Conservation (phyloP, 495 filamentous ascomycete species). For the Hyaloscypha bicolor region DNA sequence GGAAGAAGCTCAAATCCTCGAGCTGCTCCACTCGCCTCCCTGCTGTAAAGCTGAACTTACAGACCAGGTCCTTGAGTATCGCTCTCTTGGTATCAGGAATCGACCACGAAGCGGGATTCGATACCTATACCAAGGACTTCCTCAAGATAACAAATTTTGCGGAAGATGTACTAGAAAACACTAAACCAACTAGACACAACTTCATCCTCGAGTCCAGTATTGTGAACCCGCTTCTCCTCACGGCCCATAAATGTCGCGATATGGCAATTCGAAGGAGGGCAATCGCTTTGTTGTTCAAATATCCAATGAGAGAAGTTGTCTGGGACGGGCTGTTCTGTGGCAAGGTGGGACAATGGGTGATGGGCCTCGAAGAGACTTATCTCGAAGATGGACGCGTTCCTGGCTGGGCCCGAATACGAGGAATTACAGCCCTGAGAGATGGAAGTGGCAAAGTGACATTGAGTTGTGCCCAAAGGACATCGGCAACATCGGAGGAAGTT, state of each 20-base stretch:
- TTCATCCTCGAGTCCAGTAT: slow-evolving; percentile 52
- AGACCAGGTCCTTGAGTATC: background rate
- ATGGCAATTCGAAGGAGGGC: slow-evolving; percentile 54
- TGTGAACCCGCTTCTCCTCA: slow-evolving; percentile 56
- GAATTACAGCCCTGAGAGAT: background rate
- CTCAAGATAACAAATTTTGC: slow-evolving; percentile 4
- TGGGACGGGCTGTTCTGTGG: slow-evolving; percentile 63
- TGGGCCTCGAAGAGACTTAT: slow-evolving; percentile 58
- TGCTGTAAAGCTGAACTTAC: slow-evolving; percentile 4
- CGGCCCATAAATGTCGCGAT: slow-evolving; percentile 63
- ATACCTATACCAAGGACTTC: background rate
- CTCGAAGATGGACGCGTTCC: slow-evolving; percentile 6
- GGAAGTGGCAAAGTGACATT: background rate
- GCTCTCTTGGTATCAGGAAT: background rate
- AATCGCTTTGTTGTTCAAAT: slow-evolving; percentile 53
- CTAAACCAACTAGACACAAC: background rate
- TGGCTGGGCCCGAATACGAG: slow-evolving; percentile 14
- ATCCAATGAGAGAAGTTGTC: slow-evolving; percentile 61
- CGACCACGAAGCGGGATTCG: slow-evolving; percentile 8
- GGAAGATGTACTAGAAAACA: background rate
- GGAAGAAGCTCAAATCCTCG: background rate
- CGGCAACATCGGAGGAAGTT: background rate
- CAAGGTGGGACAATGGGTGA: slow-evolving; percentile 54
- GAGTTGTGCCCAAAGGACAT: background rate
- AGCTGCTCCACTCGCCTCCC: background rate